Evolutionary conservation across 1,284 basidiomycete species (phyloP).

Genomic region (Cryptococcus neoformans): DNA sequence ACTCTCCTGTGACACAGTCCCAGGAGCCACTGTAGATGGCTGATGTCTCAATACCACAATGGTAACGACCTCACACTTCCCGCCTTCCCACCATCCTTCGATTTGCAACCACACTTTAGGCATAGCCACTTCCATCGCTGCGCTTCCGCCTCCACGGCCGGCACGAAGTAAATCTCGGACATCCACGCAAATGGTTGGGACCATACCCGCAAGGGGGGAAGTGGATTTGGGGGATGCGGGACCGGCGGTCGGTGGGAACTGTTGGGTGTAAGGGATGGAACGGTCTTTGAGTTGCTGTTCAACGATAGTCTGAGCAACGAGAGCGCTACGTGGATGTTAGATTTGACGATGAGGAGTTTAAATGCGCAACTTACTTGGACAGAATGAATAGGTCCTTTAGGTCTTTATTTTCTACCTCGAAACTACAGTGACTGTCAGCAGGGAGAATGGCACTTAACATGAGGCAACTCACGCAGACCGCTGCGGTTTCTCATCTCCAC

Average conservation of each 20-base stretch:
- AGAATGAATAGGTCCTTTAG: constrained; percentile 39
- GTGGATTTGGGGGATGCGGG: constrained; percentile 21
- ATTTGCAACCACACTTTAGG: constrained; percentile 84
- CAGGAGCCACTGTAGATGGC: constrained; percentile 61
- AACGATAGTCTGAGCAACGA: constrained; percentile 83
- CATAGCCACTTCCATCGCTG: constrained; percentile 80
- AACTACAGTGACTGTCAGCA: constrained; percentile 12
- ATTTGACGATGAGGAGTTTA: background rate
- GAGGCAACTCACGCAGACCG: background rate
- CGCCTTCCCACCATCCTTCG: constrained; percentile 83
- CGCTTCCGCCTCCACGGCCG: constrained; percentile 1
- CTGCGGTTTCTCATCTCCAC: background rate
- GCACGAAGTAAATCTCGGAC: constrained; percentile 74
- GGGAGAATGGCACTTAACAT: background rate
- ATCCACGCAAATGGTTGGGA: constrained; percentile 76
- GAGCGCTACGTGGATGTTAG: constrained; percentile 60
- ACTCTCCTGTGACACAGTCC: too few species aligned
- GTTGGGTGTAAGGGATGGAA: constrained; percentile 70
- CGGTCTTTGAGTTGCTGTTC: constrained; percentile 82
- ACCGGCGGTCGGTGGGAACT: constrained; percentile 56
- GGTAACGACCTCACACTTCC: constrained; percentile 67
- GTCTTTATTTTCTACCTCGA: constrained; percentile 36
- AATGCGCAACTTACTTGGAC: constrained; percentile 31
- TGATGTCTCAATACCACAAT: constrained; percentile 84
- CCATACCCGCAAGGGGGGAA: constrained; percentile 54